Conservation (phyloP, 495 filamentous ascomycete species). For the Podospora bellae-mahoneyi region DNA sequence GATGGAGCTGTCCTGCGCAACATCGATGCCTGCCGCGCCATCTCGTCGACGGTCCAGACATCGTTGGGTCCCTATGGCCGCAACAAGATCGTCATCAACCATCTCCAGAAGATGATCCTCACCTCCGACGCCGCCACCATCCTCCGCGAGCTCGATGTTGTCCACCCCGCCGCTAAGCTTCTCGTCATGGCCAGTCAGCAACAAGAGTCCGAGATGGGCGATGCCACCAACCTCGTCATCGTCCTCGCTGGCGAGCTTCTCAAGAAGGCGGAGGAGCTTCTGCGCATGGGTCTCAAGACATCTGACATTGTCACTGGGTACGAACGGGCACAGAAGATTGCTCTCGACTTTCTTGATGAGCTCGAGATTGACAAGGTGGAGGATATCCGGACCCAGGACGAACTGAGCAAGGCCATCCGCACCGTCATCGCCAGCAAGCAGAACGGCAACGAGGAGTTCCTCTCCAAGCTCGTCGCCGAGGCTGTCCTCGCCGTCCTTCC, state of each 20-base stretch:
- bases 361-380: slow-evolving; percentile 87
- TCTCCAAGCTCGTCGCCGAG: slow-evolving; percentile 84
- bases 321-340: slow-evolving; percentile 87
- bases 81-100: slow-evolving; percentile 99
- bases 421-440: slow-evolving; percentile 98
- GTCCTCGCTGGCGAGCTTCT: slow-evolving; percentile 92
- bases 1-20: slow-evolving; percentile 98
- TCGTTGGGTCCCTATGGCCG: slow-evolving; percentile 95
- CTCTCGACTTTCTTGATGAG: slow-evolving; percentile 79
- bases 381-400: slow-evolving; percentile 70
- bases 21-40: slow-evolving; percentile 96
- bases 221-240: slow-evolving; percentile 97
- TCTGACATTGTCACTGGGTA: slow-evolving; percentile 94
- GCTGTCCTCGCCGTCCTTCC: slow-evolving; percentile 91
- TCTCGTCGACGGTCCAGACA: slow-evolving; percentile 92
- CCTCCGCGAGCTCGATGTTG: slow-evolving; percentile 93
- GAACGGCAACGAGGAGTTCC: slow-evolving; percentile 81
- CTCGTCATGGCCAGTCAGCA: slow-evolving; percentile 99
- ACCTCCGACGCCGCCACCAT: slow-evolving; percentile 98
- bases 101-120: slow-evolving; percentile 98
- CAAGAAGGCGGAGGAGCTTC: slow-evolving; percentile 93
- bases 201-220: slow-evolving; percentile 98
- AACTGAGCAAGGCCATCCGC: slow-evolving; percentile 91
- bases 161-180: slow-evolving; percentile 96
- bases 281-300: slow-evolving; percentile 94